Base-by-base conservation (phyloP, 2,329 filamentous ascomycete genomes). In the Bipolaris victoriae region DNA sequence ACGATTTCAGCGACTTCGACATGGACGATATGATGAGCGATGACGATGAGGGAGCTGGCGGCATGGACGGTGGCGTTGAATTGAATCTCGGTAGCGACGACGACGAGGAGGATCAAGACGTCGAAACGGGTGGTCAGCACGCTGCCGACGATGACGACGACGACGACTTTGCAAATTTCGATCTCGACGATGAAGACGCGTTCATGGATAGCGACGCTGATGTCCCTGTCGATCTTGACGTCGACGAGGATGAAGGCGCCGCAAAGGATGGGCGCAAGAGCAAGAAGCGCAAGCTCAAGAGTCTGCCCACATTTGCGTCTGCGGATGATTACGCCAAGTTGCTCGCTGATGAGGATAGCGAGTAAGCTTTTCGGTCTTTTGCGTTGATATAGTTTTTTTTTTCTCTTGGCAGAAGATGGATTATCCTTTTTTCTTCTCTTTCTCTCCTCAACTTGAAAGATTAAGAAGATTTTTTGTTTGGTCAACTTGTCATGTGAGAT, bases 321-420 rank as follows among this genome's bases (percentile, higher is more conserved):
- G 90, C 85, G 31, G 95, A 98, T 52, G 95, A 98, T 75, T 99
- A 98, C 77, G 94, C 92, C 15, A 90, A 90, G 68, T 83, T 97
- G 79, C 78, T 97, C 74, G 90, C 83, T 3, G 84, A 86, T 62
- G 91, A 95, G 55, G 68, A 71, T 54, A 71, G 67, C 63, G 69
- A 70, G 62, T 72, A 68, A 44, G 26, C 26, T 10, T 3, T 29
- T 10, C 2, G 2, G 5, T 29, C 9, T 7, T 29, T 29, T 9
- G 7, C 9, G 26, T 29, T 29, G 26, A 29, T 29, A 6, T 29
- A 29, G 26, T 29, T 29, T 7, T 7, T 29, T 1, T 7, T 10
- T 29, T 10, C 10, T 10, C 9, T 24, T 24, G 22, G 22, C 2
- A 2, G 9, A 7, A 29, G 26, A 29, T 7, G 24, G 24, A 26